Percentiles rank a stretch among this genome's conserved stretches.
phyloP scores from a whole-genome alignment of 176 grass and related monocot species.

The Aegilops sharonensis region DNA sequence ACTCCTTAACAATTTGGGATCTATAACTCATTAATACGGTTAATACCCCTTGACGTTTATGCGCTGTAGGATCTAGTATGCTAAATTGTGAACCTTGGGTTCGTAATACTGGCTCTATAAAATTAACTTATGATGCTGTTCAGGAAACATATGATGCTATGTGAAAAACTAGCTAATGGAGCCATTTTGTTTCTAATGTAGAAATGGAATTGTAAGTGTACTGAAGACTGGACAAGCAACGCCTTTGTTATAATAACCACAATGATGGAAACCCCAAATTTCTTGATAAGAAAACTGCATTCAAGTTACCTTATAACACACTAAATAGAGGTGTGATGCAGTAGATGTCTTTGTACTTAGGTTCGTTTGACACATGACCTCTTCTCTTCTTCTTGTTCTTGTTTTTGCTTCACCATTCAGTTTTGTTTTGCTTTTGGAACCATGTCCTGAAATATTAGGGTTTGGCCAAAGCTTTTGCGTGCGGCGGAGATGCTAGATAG shows the following conservation, averaged over 20 bases:
- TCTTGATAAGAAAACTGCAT: not conserved
- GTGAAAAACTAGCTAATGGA: too few species aligned
- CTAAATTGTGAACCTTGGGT: too few species aligned
- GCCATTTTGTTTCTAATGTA: not conserved
- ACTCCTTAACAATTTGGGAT: too few species aligned
- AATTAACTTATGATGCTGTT: not conserved
- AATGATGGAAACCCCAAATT: not conserved
- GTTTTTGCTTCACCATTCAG: not conserved
- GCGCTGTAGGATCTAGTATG: too few species aligned
- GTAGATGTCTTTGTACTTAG: not conserved
- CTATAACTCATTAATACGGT: too few species aligned
- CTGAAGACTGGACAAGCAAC: not conserved
- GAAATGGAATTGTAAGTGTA: not conserved
- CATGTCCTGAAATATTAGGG: not conserved
- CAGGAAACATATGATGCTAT: not conserved
- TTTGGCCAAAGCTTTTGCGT: not conserved
- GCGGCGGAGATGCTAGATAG: too few species aligned
- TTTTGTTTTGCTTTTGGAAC: not conserved
- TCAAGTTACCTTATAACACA: not conserved
- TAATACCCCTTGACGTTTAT: too few species aligned
- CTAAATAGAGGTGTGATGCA: not conserved
- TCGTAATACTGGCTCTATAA: too few species aligned
- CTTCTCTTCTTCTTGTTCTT: too few species aligned
- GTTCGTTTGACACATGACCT: too few species aligned
- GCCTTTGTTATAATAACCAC: not conserved